Evolutionary conservation across 768 basidiomycete genomes (phyloP).

Genomic region (Rhodocollybia butyracea): DNA sequence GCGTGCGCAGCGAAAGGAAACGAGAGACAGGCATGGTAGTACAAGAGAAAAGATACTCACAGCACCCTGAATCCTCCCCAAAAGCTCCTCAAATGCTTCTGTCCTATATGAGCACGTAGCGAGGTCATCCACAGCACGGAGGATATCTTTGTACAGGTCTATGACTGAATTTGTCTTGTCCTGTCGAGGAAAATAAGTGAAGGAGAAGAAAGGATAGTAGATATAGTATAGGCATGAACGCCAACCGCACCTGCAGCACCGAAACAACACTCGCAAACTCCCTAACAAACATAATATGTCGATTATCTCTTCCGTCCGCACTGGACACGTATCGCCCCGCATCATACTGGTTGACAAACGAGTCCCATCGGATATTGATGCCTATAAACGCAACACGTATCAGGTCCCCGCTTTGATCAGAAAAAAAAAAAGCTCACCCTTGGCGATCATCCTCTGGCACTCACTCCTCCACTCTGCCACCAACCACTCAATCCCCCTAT

Average conservation of each 20-base stretch:
- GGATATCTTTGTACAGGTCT: conserved; percentile 85
- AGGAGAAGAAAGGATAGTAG: not conserved
- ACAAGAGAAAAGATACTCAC: conserved; percentile 40
- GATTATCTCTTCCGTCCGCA: conserved; percentile 76
- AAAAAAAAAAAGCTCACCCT: conserved; percentile 52
- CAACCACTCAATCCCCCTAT: conserved; percentile 90
- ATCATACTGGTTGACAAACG: conserved; percentile 94
- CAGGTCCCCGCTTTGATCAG: not conserved
- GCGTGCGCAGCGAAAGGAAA: not conserved
- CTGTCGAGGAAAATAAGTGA: conserved; percentile 27
- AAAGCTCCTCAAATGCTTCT: conserved; percentile 77
- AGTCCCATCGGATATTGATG: conserved; percentile 95
- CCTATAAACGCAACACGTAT: conserved; percentile 45
- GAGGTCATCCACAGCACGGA: conserved; percentile 82
- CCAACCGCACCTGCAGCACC: conserved; percentile 78
- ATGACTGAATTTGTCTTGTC: conserved; percentile 96
- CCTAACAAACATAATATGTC: conserved; percentile 90
- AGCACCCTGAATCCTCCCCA: conserved; percentile 80
- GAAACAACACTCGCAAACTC: conserved; percentile 95
- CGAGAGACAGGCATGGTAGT: not conserved
- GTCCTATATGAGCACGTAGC: conserved; percentile 80
- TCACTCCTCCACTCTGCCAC: conserved; percentile 94
- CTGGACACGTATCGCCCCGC: conserved; percentile 69
- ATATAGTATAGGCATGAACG: no score
- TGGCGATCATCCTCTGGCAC: conserved; percentile 87